These are phyloP conservation scores for Darksidea phi DNA, from an alignment of 495 filamentous ascomycete genomes.

Conservation along the genomic window DNA sequence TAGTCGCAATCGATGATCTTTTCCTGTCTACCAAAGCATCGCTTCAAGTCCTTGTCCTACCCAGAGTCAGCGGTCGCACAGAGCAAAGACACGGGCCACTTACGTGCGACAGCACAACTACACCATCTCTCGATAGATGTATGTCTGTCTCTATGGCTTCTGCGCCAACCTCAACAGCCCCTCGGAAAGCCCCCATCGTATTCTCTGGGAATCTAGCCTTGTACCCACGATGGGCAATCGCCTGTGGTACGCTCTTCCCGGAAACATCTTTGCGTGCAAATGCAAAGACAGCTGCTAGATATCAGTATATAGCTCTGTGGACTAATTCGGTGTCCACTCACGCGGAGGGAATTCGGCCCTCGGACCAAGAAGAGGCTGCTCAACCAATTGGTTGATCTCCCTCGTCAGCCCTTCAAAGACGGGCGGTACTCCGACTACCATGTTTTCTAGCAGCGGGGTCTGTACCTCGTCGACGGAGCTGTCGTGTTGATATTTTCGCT, in stretches of 20 bases:
- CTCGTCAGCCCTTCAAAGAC: slow-evolving; percentile 30
- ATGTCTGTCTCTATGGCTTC: slow-evolving; percentile 88
- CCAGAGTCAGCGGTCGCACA: slow-evolving; percentile 12
- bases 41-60: slow-evolving; percentile 71
- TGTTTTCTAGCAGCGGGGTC: slow-evolving; percentile 27
- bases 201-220: slow-evolving; percentile 82
- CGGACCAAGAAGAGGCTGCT: slow-evolving; percentile 29
- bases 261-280: slow-evolving; percentile 36
- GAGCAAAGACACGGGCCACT: slow-evolving; percentile 29
- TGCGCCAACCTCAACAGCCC: slow-evolving; percentile 67
- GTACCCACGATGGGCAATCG: slow-evolving; percentile 84
- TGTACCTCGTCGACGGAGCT: slow-evolving; percentile 10
- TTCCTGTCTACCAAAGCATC: slow-evolving; percentile 71
- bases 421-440: slow-evolving; percentile 26
- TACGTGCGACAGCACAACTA: slow-evolving; percentile 84
- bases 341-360: slow-evolving; percentile 25
- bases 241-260: slow-evolving; percentile 60
- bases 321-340: slow-evolving; percentile 8
- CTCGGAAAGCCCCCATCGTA: slow-evolving; percentile 72
- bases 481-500: neutral
- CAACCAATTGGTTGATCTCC: slow-evolving; percentile 27
- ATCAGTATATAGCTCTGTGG: slow-evolving; percentile 9
- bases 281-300: slow-evolving; percentile 34
- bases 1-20: slow-evolving; percentile 75
- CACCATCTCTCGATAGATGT: slow-evolving; percentile 75